These are phyloP conservation scores for Rhizopogon salebrosus DNA, from an alignment of 768 basidiomycete species.

Conservation along the genomic window DNA sequence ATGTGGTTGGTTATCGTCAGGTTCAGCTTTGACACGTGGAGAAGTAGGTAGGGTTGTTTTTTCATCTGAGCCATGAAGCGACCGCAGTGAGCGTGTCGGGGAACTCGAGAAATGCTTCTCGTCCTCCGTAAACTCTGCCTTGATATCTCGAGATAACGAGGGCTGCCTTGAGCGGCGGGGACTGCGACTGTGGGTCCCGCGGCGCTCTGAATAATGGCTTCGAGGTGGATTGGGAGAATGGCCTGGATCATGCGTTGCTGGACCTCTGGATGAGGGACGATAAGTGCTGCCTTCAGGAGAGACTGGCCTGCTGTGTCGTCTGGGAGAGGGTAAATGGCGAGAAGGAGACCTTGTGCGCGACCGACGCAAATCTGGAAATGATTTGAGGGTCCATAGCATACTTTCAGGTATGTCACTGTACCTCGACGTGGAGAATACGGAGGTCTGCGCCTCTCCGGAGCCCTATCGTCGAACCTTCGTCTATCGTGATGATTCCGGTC, in stretches of 20 bases:
- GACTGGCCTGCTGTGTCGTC: neutral
- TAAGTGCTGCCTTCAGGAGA: neutral
- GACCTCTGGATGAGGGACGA: neutral
- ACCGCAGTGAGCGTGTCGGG: neutral
- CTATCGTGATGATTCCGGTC: slow-evolving; percentile 10
- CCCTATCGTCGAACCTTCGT: neutral
- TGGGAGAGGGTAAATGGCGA: neutral
- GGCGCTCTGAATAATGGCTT: neutral
- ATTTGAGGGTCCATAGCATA: neutral
- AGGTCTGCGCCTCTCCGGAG: neutral
- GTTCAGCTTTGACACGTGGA: neutral
- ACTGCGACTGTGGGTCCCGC: neutral
- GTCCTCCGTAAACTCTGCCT: neutral
- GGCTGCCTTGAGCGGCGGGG: neutral
- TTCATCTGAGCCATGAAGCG: neutral
- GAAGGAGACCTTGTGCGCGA: neutral
- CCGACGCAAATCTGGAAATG: neutral
- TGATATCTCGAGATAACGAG: neutral
- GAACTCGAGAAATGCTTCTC: neutral
- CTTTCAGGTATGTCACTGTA: neutral
- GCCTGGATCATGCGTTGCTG: neutral
- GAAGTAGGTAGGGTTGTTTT: neutral
- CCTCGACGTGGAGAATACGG: slow-evolving; percentile 1
- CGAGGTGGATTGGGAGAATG: neutral
- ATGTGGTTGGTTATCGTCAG: neutral